Evolutionary conservation across 345 rosid species (phyloP).

Genomic region (Eucalyptus caleyi): DNA sequence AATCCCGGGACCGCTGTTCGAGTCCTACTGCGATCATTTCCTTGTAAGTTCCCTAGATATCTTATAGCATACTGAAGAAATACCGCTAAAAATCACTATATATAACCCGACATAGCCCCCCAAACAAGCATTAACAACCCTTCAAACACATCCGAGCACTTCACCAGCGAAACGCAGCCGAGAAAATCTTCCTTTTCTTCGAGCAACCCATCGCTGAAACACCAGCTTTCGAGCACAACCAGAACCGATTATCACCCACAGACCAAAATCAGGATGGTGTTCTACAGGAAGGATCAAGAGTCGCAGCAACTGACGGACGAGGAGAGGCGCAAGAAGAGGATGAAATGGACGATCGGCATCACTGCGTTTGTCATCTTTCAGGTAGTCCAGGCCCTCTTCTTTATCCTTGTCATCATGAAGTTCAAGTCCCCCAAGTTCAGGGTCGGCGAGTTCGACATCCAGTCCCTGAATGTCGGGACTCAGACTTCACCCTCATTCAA

Average conservation of each 20-base stretch:
- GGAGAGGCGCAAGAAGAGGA: background rate
- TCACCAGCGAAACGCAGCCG: background rate
- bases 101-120: background rate
- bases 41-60: background rate
- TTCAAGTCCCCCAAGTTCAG: constrained; percentile 6
- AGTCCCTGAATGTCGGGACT: background rate
- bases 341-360: background rate
- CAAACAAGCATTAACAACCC: background rate
- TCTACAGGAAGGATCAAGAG: background rate
- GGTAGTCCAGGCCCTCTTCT: background rate
- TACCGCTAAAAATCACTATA: background rate
- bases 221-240: background rate
- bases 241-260: background rate
- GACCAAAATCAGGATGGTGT: background rate
- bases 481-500: background rate
- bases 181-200: background rate
- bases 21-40: background rate
- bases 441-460: background rate
- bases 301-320: background rate
- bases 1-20: background rate
- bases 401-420: background rate
- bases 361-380: constrained; percentile 4
- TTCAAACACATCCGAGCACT: background rate
- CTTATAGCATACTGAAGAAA: background rate
- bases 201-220: background rate